Evolutionary conservation across 2,329 filamentous ascomycete species (phyloP).

Genomic region (Fusarium nisikadoi): DNA sequence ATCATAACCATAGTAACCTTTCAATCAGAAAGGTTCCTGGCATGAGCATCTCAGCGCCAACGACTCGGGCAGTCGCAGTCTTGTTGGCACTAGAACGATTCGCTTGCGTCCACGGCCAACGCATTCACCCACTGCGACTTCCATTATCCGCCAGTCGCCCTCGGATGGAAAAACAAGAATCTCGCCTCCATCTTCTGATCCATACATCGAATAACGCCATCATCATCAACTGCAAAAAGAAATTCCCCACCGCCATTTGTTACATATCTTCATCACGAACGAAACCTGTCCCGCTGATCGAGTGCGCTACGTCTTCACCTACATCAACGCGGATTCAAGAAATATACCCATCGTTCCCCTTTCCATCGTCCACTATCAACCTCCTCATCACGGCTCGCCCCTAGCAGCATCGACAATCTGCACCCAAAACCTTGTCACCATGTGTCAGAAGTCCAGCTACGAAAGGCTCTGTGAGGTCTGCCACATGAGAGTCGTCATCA

Average conservation of each 20-base stretch:
- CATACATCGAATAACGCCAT: background rate
- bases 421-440: background rate
- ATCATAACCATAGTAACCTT: no score
- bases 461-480: background rate
- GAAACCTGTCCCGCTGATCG: accelerated
- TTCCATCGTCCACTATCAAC: background rate
- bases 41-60: background rate
- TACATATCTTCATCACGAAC: no score
- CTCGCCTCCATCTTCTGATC: background rate
- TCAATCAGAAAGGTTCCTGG: no score
- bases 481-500: background rate
- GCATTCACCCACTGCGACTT: background rate
- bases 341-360: accelerated
- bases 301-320: accelerated
- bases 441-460: background rate
- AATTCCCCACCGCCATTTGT: background rate
- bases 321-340: background rate
- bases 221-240: background rate
- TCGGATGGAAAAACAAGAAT: background rate
- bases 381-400: background rate
- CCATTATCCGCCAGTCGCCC: background rate
- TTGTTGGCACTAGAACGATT: background rate
- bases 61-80: background rate
- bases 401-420: background rate
- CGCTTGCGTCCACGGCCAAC: background rate